Evolutionary conservation across 169 alveolate species (phyloP).

Genomic region (Amoebophrya sp.): DNA sequence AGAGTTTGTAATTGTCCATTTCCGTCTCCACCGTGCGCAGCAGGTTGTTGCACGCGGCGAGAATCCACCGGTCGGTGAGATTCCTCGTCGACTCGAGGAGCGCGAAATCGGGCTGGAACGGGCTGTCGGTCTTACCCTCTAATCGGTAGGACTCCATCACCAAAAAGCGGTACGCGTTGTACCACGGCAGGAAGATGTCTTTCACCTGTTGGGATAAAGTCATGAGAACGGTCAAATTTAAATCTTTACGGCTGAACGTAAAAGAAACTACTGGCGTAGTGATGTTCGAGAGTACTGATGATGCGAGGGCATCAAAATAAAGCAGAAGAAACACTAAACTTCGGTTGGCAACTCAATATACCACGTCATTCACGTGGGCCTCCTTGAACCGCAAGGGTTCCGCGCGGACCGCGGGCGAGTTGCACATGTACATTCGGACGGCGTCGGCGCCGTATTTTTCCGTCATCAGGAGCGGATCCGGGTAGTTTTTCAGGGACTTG

Average conservation of each 20-base stretch:
- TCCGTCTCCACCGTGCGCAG: slow-evolving; percentile 80
- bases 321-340: too few relatives aligned
- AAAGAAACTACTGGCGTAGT: too few relatives aligned
- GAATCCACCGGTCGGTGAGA: background rate
- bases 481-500: slow-evolving; percentile 89
- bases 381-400: slow-evolving; percentile 85
- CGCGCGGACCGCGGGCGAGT: slow-evolving; percentile 97
- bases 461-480: background rate
- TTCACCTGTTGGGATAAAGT: too few relatives aligned
- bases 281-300: too few relatives aligned
- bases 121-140: background rate
- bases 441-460: slow-evolving; percentile 88
- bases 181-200: slow-evolving; percentile 95
- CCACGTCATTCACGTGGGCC: slow-evolving; percentile 85
- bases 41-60: background rate
- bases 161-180: slow-evolving; percentile 69
- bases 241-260: too few relatives aligned
- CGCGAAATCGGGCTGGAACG: background rate
- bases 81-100: background rate
- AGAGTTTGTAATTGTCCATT: slow-evolving; percentile 88
- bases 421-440: slow-evolving; percentile 79
- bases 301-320: too few relatives aligned
- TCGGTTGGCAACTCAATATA: too few relatives aligned
- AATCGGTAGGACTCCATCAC: background rate
- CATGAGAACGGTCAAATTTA: too few relatives aligned